Evolutionary conservation across 345 rosid species (phyloP).

Genomic region (Anastatica hierochuntica): DNA sequence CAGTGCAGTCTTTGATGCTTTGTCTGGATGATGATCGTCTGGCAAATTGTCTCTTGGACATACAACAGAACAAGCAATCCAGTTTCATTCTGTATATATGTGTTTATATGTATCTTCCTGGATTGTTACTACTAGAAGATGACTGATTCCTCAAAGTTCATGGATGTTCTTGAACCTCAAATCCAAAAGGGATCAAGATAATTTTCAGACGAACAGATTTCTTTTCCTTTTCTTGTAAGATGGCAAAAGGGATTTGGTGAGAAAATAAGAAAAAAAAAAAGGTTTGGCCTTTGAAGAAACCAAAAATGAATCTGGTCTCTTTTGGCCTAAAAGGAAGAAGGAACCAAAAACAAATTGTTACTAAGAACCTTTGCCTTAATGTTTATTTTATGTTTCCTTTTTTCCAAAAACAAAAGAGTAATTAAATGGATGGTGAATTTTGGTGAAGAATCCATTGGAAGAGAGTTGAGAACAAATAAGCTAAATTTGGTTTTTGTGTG

Average conservation of each 20-base stretch:
- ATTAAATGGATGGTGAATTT: constrained; percentile 8
- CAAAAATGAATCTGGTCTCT: constrained; percentile 35
- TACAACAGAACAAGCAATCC: constrained; percentile 53
- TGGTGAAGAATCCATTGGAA: too few species aligned
- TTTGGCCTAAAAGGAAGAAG: constrained; percentile 26
- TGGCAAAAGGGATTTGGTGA: constrained; percentile 18
- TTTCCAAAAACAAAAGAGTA: not conserved
- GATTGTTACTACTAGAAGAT: constrained; percentile 23
- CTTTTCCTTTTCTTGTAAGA: constrained; percentile 5
- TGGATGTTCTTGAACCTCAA: constrained; percentile 22
- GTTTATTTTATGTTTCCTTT: not conserved
- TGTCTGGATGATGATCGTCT: constrained; percentile 47
- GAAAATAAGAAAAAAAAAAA: not conserved
- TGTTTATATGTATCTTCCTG: constrained; percentile 21
- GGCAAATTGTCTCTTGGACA: constrained; percentile 30
- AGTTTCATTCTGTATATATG: constrained; percentile 10
- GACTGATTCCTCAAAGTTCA: constrained; percentile 23
- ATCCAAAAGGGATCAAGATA: constrained; percentile 13
- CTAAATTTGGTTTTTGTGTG: constrained; percentile 15
- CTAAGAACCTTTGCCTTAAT: too few species aligned
- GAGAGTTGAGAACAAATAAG: too few species aligned
- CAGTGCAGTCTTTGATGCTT: constrained; percentile 49
- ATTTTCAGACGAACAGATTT: constrained; percentile 14
- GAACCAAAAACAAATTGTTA: too few species aligned
- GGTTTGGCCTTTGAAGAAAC: constrained; percentile 32